Percentiles rank a stretch among this genome's conserved stretches.
Conservation (phyloP, 1,284 basidiomycete species). For the Microbotryum scabiosae region DNA sequence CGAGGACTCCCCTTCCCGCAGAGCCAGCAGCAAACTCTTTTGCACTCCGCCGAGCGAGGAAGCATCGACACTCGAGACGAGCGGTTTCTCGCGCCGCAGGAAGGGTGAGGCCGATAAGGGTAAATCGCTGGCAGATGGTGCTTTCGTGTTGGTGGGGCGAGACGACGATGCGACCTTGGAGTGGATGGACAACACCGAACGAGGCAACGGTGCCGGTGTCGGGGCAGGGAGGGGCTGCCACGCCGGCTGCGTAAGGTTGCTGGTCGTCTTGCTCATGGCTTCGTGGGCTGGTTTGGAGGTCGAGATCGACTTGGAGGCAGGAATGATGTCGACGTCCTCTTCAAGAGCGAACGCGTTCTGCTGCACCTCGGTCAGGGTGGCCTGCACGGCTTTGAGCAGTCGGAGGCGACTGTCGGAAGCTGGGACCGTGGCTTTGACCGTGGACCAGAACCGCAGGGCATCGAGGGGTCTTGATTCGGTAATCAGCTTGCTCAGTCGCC, state of each 20-base stretch:
- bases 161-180: neutral
- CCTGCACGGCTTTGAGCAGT: constrained; percentile 21
- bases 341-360: constrained; percentile 13
- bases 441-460: constrained; percentile 20
- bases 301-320: too few species aligned
- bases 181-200: constrained; percentile 14
- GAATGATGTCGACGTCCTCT: neutral
- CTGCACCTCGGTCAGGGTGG: constrained; percentile 21
- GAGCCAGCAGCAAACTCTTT: constrained; percentile 4
- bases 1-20: neutral
- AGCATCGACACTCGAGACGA: constrained; percentile 1
- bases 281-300: too few species aligned
- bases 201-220: neutral
- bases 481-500: constrained; percentile 27
- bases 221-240: constrained; percentile 18
- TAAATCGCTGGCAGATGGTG: constrained; percentile 10
- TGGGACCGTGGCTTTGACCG: neutral
- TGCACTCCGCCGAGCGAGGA: constrained; percentile 7
- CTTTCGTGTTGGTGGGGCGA: neutral
- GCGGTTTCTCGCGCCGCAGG: constrained; percentile 11
- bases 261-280: neutral
- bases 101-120: constrained; percentile 28
- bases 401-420: constrained; percentile 16
- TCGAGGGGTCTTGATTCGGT: constrained; percentile 20
- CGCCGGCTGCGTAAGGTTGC: constrained; percentile 22